A percentile compares a stretch with the other conserved stretches of the same genome.
These are phyloP conservation scores for Isoetes engelmannii DNA, from an alignment of 83 land plant genomes.

Conservation along the genomic window DNA sequence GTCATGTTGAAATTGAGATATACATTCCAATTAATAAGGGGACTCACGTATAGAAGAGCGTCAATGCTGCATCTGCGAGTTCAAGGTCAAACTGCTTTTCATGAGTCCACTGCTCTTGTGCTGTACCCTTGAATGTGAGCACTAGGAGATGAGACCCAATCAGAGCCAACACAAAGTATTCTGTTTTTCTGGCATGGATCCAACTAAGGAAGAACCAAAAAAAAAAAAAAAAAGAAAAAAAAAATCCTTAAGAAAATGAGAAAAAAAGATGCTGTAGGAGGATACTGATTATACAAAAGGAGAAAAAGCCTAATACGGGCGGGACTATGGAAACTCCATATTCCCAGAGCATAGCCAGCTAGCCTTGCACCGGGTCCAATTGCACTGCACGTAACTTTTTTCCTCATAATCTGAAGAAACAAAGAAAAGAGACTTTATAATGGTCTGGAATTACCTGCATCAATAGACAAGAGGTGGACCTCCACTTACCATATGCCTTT, in stretches of 20 bases:
- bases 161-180: neutral
- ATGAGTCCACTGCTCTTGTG: constrained; percentile 10
- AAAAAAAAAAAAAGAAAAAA: neutral
- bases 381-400: constrained; percentile 1
- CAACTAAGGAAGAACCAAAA: neutral
- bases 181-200: neutral
- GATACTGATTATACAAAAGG: neutral
- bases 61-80: constrained; percentile 1
- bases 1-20: neutral
- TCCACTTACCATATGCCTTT: neutral
- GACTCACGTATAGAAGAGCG: constrained; percentile 3
- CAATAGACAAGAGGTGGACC: neutral
- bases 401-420: neutral
- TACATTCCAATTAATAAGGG: neutral
- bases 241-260: neutral
- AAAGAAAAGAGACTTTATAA: neutral
- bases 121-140: neutral
- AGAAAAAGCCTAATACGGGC: constrained; percentile 1
- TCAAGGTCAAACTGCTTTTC: constrained; percentile 1
- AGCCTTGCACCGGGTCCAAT: neutral
- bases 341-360: neutral
- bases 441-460: neutral
- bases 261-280: neutral
- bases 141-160: neutral
- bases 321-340: constrained; percentile 5